phyloP scores from a whole-genome alignment of 2,329 filamentous ascomycete genomes.

The Scytalidium lignicola region DNA sequence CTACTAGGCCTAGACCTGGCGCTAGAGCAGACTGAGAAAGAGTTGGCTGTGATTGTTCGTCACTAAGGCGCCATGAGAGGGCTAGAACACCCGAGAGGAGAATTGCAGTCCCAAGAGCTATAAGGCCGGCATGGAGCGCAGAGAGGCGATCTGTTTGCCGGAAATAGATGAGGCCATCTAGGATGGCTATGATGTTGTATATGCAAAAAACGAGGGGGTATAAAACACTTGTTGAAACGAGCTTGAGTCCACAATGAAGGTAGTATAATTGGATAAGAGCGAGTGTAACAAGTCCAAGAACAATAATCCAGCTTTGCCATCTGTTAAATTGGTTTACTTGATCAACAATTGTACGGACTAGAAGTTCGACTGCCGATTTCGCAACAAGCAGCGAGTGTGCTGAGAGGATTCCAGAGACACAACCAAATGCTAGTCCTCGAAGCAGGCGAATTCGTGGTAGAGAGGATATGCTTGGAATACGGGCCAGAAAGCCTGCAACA shows the following conservation, averaged over 20 bases:
- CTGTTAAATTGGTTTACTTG: conserved; percentile 88
- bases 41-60: conserved; percentile 60
- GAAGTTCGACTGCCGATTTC: conserved; percentile 91
- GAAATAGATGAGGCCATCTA: conserved; percentile 97
- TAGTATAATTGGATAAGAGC: conserved; percentile 93
- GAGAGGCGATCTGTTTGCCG: conserved; percentile 78
- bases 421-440: conserved; percentile 81
- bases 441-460: conserved; percentile 67
- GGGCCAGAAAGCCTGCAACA: conserved; percentile 51
- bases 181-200: conserved; percentile 97
- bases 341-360: conserved; percentile 82
- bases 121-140: conserved; percentile 70
- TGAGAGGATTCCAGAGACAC: conserved; percentile 86
- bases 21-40: conserved; percentile 66
- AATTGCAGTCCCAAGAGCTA: conserved; percentile 80
- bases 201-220: conserved; percentile 98
- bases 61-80: conserved; percentile 87
- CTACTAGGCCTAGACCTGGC: conserved; percentile 76
- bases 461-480: conserved; percentile 47
- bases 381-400: conserved; percentile 90
- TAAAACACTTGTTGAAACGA: conserved; percentile 90
- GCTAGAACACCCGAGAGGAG: conserved; percentile 84
- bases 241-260: conserved; percentile 85
- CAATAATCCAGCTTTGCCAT: conserved; percentile 91
- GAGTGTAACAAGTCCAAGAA: conserved; percentile 73